phyloP scores from a whole-genome alignment of 2,329 filamentous ascomycete genomes.

The Pseudopithomyces maydicus region DNA sequence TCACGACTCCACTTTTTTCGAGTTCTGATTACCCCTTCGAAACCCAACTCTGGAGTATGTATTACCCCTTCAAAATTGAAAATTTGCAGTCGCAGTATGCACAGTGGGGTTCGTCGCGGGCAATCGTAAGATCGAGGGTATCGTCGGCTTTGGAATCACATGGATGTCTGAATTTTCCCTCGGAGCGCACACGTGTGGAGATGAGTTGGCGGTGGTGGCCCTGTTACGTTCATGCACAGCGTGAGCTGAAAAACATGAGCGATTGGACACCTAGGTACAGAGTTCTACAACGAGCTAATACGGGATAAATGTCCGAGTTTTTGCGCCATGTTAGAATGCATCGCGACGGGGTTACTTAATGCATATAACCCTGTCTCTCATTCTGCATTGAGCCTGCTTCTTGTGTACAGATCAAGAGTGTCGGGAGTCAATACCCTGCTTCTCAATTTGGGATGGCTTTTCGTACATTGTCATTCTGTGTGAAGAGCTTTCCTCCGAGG shows the following conservation, averaged over 20 bases:
- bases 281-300: background rate
- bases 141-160: slow-evolving; percentile 24
- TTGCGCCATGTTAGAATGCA: background rate
- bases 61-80: slow-evolving; percentile 47
- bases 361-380: too few species aligned
- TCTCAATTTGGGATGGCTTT: too few species aligned
- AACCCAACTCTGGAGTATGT: slow-evolving; percentile 21
- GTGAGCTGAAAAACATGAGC: background rate
- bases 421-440: too few species aligned
- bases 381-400: too few species aligned
- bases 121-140: slow-evolving; percentile 16
- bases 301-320: background rate
- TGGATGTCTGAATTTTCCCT: background rate
- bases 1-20: slow-evolving; percentile 10
- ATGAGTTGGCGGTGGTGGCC: background rate
- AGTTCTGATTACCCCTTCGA: slow-evolving; percentile 36
- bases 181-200: slow-evolving; percentile 10
- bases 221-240: background rate
- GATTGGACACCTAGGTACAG: background rate
- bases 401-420: too few species aligned
- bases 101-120: slow-evolving; percentile 6
- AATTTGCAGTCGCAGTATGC: slow-evolving; percentile 22
- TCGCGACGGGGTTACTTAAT: too few species aligned
- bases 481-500: too few species aligned
- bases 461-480: too few species aligned